Base-by-base conservation (phyloP, 768 basidiomycete species). In the Suillus subalutaceus region DNA sequence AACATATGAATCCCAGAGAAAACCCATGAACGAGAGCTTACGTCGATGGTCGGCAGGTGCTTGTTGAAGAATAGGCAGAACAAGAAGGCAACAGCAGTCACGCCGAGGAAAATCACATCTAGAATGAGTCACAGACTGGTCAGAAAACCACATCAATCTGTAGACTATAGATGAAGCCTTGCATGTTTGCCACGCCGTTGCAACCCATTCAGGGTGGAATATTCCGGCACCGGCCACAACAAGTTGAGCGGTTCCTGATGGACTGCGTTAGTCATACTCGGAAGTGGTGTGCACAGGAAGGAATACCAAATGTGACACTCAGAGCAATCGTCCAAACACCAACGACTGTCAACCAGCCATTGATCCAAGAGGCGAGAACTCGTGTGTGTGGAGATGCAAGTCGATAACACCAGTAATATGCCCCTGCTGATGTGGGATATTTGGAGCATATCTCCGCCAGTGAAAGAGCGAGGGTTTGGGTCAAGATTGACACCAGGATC, bases 281-380 rank as follows among this genome's bases (percentile, higher is more conserved):
- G 35, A 3, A 26, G 46, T 26, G 13, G 40, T 12, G 63, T 18
- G 26, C 40, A 43, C 56, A 37, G 13, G 40, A 44, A 35, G 2
- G 40, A 41, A 30, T 65, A 74, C 86, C 87, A 70, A 90, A 90
- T 5, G 85, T 87, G 8, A 88, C 88, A 12, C 88, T 88, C 46
- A 90, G 71, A 26, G 86, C 84, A 64, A 88, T 82, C 0, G 87
- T 90, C 88, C 89, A 90, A 18, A 89, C 87, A 26, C 89, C 89
- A 37, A 89, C 87, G 70, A 89, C 79, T 3, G 86, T 87, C 18
- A 90, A 75, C 89, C 89, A 91, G 10, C 89, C 89, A 65, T 87
- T 86, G 56, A 90, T 84, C 85, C 89, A 90, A 16, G 85, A 87
- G 4, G 84, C 75, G 6, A 88, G 69, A 9, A 88, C 74, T 62